Base-by-base conservation (phyloP, 208 protist genomes). In the Sergeia podlipaevii region DNA sequence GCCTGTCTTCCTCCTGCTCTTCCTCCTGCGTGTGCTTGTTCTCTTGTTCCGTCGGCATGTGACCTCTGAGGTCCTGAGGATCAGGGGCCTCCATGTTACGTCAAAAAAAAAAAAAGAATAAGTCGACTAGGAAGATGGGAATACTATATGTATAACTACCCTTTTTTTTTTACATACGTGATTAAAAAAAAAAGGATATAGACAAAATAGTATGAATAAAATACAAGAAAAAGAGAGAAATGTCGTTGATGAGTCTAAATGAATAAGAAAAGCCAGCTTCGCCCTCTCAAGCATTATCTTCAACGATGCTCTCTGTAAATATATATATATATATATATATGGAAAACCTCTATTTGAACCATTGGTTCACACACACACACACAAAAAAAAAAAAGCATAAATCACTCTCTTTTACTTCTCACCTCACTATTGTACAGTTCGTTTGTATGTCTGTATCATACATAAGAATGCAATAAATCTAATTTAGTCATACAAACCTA, bases 131-230 rank as follows among this genome's bases (percentile, higher is more conserved):
- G 17, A 45, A 26, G 39, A 15, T 26, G 7, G 24, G 39, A 45
- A 45, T n/a, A 38, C 15, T n/a, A 38, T 10, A 38, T 30, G 11
- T 45, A 21, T 8, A 55, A 49, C 4, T 26, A 6, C 28, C 21
- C 17, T 24, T n/a, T 21, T 46, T 41, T 43, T 32, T 45, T 34
- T 30, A n/a, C 8, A 41, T 41, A 23, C 30, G 13, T 41, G 6
- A 23, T 41, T 13, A 5, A 4, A 55, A 42, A 55, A 34, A 55
- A 24, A 55, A 55, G 41, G n/a, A 8, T n/a, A n/a, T n/a, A n/a
- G n/a, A n/a, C n/a, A n/a, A n/a, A n/a, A n/a, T n/a, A n/a, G n/a
- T n/a, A n/a, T n/a, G n/a, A n/a, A n/a, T n/a, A 45, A 20, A 17
- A 26, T 21, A 15, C 18, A 30, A 39, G 11, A 17, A 6, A 49